These are phyloP conservation scores for Trametes sp. DNA, from an alignment of 1,284 basidiomycete species.

Conservation along the genomic window DNA sequence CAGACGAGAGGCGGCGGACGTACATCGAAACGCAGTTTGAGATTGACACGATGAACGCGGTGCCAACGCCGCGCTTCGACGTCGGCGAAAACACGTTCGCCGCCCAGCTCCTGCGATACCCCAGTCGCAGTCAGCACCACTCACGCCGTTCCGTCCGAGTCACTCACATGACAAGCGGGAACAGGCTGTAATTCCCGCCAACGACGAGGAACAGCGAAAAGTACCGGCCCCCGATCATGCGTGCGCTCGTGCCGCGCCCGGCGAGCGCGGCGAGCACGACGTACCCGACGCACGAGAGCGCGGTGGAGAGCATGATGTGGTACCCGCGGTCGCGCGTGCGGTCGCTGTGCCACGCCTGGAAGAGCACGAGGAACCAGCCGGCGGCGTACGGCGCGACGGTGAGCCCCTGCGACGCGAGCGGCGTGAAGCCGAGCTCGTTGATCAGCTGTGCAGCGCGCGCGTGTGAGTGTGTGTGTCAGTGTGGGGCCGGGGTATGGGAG, in stretches of 20 bases:
- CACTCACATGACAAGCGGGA: conserved; percentile 62
- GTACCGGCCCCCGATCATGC: conserved; percentile 55
- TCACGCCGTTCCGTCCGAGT: conserved; percentile 11
- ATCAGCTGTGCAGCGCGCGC: conserved; percentile 48
- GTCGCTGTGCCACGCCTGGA: conserved; percentile 62
- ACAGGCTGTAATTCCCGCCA: conserved; percentile 60
- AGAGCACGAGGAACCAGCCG: conserved; percentile 60
- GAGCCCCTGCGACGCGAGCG: conserved; percentile 61
- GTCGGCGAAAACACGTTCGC: conserved; percentile 63
- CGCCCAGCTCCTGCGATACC: conserved; percentile 61
- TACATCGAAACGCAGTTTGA: conserved; percentile 65
- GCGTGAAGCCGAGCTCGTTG: conserved; percentile 58
- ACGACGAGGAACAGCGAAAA: conserved; percentile 64
- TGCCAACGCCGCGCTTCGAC: conserved; percentile 63
- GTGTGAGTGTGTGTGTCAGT: background rate
- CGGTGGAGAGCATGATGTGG: conserved; percentile 58
- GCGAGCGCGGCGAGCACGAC: conserved; percentile 59
- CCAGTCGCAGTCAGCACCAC: background rate
- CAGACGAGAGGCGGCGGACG: too few species aligned
- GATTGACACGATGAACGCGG: conserved; percentile 64
- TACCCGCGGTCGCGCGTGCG: conserved; percentile 59
- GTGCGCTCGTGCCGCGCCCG: conserved; percentile 46
- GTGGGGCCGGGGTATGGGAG: too few species aligned
- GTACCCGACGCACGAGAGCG: conserved; percentile 55
- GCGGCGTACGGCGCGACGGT: conserved; percentile 63